Percentiles rank a stretch among this genome's conserved stretches.
Conservation (phyloP, 768 basidiomycete genomes). For the Phylloporus sp. region DNA sequence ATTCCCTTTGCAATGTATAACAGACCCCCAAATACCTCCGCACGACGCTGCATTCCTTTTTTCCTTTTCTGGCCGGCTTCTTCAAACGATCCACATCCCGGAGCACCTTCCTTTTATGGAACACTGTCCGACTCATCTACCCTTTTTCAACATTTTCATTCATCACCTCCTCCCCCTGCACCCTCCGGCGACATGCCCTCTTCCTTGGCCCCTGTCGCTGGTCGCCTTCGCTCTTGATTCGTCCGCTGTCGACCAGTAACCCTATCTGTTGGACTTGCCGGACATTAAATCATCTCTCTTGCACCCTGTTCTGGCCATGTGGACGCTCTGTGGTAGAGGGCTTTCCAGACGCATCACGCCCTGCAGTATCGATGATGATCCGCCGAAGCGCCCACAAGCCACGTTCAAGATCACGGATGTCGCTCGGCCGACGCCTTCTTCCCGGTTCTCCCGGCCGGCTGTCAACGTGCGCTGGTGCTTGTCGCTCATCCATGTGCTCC, state of each 20-base stretch:
- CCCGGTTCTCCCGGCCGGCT: constrained; percentile 11
- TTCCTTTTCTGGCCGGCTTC: constrained; percentile 18
- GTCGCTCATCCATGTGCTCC: constrained; percentile 23
- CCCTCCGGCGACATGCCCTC: not conserved
- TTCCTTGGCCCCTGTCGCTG: too few species aligned
- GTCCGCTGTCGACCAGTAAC: too few species aligned
- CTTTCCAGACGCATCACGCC: constrained; percentile 6
- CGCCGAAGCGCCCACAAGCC: constrained; percentile 16
- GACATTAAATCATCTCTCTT: too few species aligned
- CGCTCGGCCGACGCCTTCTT: constrained; percentile 12
- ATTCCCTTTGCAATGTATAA: too few species aligned
- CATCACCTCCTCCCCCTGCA: not conserved
- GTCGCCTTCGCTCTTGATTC: constrained; percentile 15
- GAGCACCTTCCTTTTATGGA: constrained; percentile 2
- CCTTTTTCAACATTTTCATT: not conserved
- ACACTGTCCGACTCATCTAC: not conserved
- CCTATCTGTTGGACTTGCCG: too few species aligned
- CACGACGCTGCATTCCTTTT: not conserved
- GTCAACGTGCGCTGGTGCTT: constrained; percentile 4
- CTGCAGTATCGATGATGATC: constrained; percentile 14
- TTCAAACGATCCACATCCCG: constrained; percentile 15
- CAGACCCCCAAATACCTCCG: constrained; percentile 12
- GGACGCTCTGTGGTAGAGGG: constrained; percentile 21
- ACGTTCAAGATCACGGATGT: constrained; percentile 17
- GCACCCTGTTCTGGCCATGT: constrained; percentile 9